These are phyloP conservation scores for Lachnum nothofagi DNA, from an alignment of 2,329 filamentous ascomycete species.

Conservation along the genomic window DNA sequence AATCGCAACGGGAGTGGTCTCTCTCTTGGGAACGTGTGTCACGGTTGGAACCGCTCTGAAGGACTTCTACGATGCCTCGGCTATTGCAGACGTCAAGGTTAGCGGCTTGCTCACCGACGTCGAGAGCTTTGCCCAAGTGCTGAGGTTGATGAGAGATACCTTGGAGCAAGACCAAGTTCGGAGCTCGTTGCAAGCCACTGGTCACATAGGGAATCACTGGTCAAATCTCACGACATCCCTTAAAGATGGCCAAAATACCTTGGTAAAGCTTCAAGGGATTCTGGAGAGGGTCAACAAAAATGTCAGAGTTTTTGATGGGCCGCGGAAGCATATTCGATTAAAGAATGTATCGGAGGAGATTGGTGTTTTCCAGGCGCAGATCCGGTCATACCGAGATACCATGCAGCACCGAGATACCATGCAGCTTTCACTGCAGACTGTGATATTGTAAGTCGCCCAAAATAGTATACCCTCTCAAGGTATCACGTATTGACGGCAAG, in stretches of 20 bases:
- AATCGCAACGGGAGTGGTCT: conserved; percentile 14
- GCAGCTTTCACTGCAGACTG: conserved; percentile 16
- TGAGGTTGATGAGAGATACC: conserved; percentile 14
- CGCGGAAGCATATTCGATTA: conserved; percentile 19
- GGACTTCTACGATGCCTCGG: conserved; percentile 11
- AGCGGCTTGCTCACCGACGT: conserved; percentile 15
- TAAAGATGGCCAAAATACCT: conserved; percentile 14
- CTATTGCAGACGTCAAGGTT: conserved; percentile 11
- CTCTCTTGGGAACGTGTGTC: conserved; percentile 5
- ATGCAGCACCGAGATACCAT: conserved; percentile 15
- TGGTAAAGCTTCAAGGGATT: conserved; percentile 44
- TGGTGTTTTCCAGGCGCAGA: conserved; percentile 12
- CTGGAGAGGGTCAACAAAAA: conserved; percentile 73
- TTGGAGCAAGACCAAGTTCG: conserved; percentile 9
- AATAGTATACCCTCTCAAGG: background rate
- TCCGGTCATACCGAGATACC: conserved; percentile 17
- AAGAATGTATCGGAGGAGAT: conserved; percentile 14
- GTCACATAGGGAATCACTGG: conserved; percentile 18
- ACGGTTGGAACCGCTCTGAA: conserved; percentile 6
- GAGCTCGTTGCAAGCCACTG: conserved; percentile 11
- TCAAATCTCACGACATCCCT: conserved; percentile 9
- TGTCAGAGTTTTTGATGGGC: conserved; percentile 61
- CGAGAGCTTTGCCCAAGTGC: conserved; percentile 15
- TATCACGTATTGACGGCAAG: background rate
- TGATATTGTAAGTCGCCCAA: conserved; percentile 14